Evolutionary conservation across 2,329 filamentous ascomycete species (phyloP).

Genomic region (Penicillium hesseltinei): DNA sequence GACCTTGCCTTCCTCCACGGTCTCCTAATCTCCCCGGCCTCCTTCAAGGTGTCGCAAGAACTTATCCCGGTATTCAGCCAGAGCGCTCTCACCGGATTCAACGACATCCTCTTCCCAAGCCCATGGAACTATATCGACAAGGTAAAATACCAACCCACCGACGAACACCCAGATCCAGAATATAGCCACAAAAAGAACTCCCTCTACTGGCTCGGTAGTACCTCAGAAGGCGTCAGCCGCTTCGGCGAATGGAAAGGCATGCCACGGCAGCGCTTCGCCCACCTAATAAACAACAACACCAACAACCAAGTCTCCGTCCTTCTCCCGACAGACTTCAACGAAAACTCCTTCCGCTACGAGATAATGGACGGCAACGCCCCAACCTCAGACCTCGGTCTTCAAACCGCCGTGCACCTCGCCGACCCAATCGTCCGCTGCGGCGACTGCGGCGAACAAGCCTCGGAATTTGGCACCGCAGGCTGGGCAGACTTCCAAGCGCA

Average conservation of each 20-base stretch:
- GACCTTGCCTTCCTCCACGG: slow-evolving; percentile 73
- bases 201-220: slow-evolving; percentile 73
- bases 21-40: slow-evolving; percentile 65
- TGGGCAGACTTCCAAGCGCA: slow-evolving; percentile 55
- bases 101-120: slow-evolving; percentile 72
- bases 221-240: slow-evolving; percentile 55
- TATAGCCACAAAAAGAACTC: slow-evolving; percentile 64
- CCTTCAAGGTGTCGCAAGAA: slow-evolving; percentile 60
- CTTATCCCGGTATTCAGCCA: slow-evolving; percentile 74
- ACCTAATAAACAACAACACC: slow-evolving; percentile 63
- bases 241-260: slow-evolving; percentile 63
- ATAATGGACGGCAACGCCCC: slow-evolving; percentile 44
- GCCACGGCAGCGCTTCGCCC: slow-evolving; percentile 69
- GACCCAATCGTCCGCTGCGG: slow-evolving; percentile 58
- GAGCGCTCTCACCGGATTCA: slow-evolving; percentile 69
- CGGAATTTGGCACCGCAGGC: slow-evolving; percentile 51
- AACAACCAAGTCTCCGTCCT: slow-evolving; percentile 53
- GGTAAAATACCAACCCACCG: slow-evolving; percentile 51
- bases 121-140: slow-evolving; percentile 63
- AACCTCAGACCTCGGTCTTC: slow-evolving; percentile 51
- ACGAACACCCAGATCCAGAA: slow-evolving; percentile 50
- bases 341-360: slow-evolving; percentile 55
- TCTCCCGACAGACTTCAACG: slow-evolving; percentile 46
- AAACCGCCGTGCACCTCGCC: slow-evolving; percentile 59
- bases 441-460: slow-evolving; percentile 54